phyloP scores from a whole-genome alignment of 495 filamentous ascomycete species.

The Aspergillus bertholletiae region DNA sequence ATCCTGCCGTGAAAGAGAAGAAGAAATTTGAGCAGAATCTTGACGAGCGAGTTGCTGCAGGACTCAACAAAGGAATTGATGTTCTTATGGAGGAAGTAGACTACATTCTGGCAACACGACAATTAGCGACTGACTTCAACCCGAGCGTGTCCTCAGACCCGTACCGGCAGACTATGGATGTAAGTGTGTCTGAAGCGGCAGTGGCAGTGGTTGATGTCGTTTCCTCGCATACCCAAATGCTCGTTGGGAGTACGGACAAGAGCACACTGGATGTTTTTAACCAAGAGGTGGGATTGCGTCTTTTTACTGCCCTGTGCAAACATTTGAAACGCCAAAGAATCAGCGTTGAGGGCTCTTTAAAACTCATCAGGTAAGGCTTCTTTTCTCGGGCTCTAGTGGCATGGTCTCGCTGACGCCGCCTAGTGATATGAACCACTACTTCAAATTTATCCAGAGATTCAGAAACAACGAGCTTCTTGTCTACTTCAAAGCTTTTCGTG shows the following conservation, averaged over 20 bases:
- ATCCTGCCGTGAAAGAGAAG: slow-evolving; percentile 88
- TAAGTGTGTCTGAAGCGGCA: slow-evolving; percentile 78
- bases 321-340: slow-evolving; percentile 95
- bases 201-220: slow-evolving; percentile 78
- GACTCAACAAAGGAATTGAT: slow-evolving; percentile 95
- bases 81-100: slow-evolving; percentile 98
- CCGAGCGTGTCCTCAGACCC: slow-evolving; percentile 54
- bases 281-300: slow-evolving; percentile 89
- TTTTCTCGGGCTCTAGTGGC: not conserved
- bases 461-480: slow-evolving; percentile 77
- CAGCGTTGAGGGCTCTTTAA: slow-evolving; percentile 83
- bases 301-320: slow-evolving; percentile 89
- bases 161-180: slow-evolving; percentile 57
- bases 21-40: slow-evolving; percentile 99
- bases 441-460: slow-evolving; percentile 75
- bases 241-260: slow-evolving; percentile 91
- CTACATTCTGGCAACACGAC: slow-evolving; percentile 85
- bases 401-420: slow-evolving; percentile 8
- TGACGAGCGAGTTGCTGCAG: slow-evolving; percentile 93
- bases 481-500: slow-evolving; percentile 89
- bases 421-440: slow-evolving; percentile 93
- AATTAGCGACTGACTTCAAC: slow-evolving; percentile 87
- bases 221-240: slow-evolving; percentile 82
- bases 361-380: slow-evolving; percentile 70
- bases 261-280: slow-evolving; percentile 98